Conservation (phyloP, 192 early-diverging fungal genomes). For the Coemansia sp. region DNA sequence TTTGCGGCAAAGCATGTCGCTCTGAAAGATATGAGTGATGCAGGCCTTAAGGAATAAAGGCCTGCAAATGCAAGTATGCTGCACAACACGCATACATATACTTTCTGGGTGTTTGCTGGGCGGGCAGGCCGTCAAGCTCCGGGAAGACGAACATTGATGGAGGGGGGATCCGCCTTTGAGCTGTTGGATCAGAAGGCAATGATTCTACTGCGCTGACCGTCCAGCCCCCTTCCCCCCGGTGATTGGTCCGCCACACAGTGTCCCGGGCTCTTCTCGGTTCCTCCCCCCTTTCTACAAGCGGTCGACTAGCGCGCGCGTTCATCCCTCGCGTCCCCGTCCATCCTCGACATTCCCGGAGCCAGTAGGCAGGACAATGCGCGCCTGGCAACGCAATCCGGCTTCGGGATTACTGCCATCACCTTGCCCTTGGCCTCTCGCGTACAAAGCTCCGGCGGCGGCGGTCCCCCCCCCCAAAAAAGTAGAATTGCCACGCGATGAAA, state of each 20-base stretch:
- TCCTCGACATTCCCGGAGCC: neutral
- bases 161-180: neutral
- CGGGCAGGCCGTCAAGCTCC: neutral
- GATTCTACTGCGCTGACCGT: neutral
- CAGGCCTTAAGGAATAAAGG: neutral
- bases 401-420: neutral
- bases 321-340: conserved; percentile 1
- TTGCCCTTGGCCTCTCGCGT: neutral
- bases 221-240: neutral
- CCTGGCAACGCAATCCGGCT: neutral
- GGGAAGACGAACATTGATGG: neutral
- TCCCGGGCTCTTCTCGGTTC: neutral
- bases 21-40: too few relatives aligned
- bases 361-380: neutral
- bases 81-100: neutral
- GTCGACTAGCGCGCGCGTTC: neutral
- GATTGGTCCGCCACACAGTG: neutral
- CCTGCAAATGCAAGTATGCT: neutral
- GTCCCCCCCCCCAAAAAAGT: conserved; percentile 7
- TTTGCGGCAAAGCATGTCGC: neutral
- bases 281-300: neutral
- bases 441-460: neutral
- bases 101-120: neutral
- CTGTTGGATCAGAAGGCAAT: neutral
- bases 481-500: neutral